Conservation (phyloP, 2,329 filamentous ascomycete genomes). For the Talaromyces piceae region DNA sequence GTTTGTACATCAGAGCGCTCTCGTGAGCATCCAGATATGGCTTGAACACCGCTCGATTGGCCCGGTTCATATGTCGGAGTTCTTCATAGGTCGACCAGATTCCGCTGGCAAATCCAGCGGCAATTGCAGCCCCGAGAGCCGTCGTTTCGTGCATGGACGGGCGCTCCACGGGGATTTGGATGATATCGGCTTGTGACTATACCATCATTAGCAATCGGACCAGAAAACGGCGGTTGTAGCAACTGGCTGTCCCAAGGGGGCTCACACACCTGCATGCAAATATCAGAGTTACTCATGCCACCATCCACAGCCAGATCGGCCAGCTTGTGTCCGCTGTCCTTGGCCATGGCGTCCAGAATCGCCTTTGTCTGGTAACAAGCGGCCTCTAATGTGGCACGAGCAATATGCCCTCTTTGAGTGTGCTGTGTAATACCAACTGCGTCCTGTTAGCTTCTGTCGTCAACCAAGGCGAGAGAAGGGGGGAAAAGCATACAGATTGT, state of each 20-base stretch:
- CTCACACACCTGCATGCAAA: conserved; percentile 67
- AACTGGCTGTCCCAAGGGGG: neutral
- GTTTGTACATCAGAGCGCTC: conserved; percentile 56
- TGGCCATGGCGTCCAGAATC: conserved; percentile 85
- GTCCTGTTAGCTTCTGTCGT: conserved; percentile 1
- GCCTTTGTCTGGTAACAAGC: conserved; percentile 90
- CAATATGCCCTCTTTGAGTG: conserved; percentile 78
- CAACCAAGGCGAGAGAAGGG: conserved; percentile 4
- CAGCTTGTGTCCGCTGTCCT: conserved; percentile 70
- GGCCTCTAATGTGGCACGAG: conserved; percentile 80
- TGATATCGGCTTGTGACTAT: conserved; percentile 76
- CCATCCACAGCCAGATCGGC: conserved; percentile 75
- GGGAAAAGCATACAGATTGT: conserved; percentile 58
- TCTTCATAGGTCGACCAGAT: conserved; percentile 72
- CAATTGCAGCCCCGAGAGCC: conserved; percentile 78
- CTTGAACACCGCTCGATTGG: conserved; percentile 61
- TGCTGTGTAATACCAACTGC: conserved; percentile 74
- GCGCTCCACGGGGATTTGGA: conserved; percentile 73
- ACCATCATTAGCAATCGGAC: neutral
- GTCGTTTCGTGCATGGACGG: conserved; percentile 88
- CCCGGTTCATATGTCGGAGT: conserved; percentile 63
- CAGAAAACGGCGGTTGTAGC: too few species aligned
- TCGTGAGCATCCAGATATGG: conserved; percentile 56
- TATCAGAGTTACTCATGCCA: conserved; percentile 78
- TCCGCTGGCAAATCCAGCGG: conserved; percentile 74